A percentile compares a stretch with the other conserved stretches of the same genome.
phyloP scores from a whole-genome alignment of 352 stramenopile genomes.

The Halophytophthora batemanensis region DNA sequence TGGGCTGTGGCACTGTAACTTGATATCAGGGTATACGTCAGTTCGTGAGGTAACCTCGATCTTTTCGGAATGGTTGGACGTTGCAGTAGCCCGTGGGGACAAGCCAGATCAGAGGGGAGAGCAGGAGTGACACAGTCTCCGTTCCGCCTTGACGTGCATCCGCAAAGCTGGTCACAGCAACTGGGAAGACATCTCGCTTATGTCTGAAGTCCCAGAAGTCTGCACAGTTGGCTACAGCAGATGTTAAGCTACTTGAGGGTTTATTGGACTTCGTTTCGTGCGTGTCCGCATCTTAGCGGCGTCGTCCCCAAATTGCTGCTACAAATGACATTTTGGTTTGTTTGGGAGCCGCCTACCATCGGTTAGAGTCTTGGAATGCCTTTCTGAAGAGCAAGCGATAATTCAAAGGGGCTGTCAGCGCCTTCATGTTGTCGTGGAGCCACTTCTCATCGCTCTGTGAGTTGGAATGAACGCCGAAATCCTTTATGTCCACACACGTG shows the following conservation, averaged over 20 bases:
- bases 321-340: no score
- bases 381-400: no score
- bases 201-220: neutral
- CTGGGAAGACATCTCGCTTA: conserved; percentile 13
- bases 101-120: conserved; percentile 57
- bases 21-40: conserved; percentile 20
- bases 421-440: neutral
- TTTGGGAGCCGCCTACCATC: no score
- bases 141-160: neutral
- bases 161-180: conserved; percentile 9
- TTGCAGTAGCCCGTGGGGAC: conserved; percentile 63
- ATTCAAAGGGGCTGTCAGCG: no score
- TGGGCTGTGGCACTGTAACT: conserved; percentile 10
- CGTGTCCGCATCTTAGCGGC: no score
- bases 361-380: no score
- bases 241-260: no score
- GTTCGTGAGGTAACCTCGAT: conserved; percentile 64
- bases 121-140: conserved; percentile 15
- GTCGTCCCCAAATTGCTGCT: no score
- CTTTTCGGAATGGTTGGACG: conserved; percentile 64
- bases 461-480: conserved; percentile 55
- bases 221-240: no score
- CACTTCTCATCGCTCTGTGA: conserved; percentile 20
- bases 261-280: no score
- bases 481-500: conserved; percentile 46